These are phyloP conservation scores for Umbelopsis sp. DNA, from an alignment of 371 early-diverging fungal genomes.

Conservation along the genomic window DNA sequence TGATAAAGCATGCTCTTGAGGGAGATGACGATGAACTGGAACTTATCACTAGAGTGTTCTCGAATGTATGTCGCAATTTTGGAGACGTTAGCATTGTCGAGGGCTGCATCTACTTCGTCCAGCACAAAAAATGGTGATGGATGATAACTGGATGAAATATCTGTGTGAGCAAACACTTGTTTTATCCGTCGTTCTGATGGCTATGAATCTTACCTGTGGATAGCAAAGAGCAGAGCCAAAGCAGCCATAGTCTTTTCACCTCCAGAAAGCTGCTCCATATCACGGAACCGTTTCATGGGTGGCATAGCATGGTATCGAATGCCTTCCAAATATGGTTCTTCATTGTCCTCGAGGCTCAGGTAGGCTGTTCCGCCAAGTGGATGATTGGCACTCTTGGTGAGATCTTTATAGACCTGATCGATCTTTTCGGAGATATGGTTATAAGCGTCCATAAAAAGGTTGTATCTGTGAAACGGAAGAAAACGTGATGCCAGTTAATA, in stretches of 20 bases:
- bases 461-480: constrained; percentile 50
- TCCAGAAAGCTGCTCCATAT: constrained; percentile 98
- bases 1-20: constrained; percentile 96
- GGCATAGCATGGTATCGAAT: constrained; percentile 99
- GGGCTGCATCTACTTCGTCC: constrained; percentile 99
- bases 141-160: constrained; percentile 59
- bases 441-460: constrained; percentile 88
- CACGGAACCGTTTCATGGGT: constrained; percentile 98
- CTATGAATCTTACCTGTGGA: constrained; percentile 71
- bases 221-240: constrained; percentile 96
- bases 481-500: neutral
- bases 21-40: constrained; percentile 99
- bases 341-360: constrained; percentile 89
- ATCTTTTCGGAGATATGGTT: constrained; percentile 88
- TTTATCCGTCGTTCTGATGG: neutral
- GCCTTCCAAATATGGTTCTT: constrained; percentile 95
- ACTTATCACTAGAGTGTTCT: constrained; percentile 53
- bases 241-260: constrained; percentile 99
- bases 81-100: constrained; percentile 97
- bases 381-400: constrained; percentile 80
- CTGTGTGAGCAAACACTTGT: neutral
- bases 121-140: constrained; percentile 99
- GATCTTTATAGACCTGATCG: constrained; percentile 93
- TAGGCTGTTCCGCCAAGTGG: constrained; percentile 97
- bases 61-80: constrained; percentile 92